Percentiles rank a stretch among this genome's conserved stretches.
These are phyloP conservation scores for Cytospora schulzeri DNA, from an alignment of 2,329 filamentous ascomycete species.

Conservation along the genomic window DNA sequence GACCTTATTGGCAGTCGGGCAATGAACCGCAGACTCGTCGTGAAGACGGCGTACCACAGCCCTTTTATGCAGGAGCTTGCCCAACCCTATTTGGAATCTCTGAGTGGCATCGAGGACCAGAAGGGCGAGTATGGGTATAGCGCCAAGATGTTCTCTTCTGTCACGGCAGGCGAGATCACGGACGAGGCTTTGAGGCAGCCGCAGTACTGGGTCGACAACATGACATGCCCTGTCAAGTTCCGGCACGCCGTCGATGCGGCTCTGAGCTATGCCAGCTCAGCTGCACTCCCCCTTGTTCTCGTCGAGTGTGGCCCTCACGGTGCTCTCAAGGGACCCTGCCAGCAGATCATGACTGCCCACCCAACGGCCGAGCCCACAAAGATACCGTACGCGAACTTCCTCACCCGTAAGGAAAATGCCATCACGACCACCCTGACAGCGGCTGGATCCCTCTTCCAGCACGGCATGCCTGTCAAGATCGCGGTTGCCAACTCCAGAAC, in stretches of 20 bases:
- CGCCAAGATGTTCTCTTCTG: slow-evolving; percentile 29
- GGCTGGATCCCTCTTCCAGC: slow-evolving; percentile 10
- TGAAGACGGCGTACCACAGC: slow-evolving; percentile 39
- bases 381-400: slow-evolving; percentile 7
- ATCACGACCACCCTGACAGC: slow-evolving; percentile 11
- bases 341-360: slow-evolving; percentile 49
- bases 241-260: slow-evolving; percentile 8
- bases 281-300: slow-evolving; percentile 41
- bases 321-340: slow-evolving; percentile 52
- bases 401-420: slow-evolving; percentile 17
- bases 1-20: slow-evolving; percentile 28
- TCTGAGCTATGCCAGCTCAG: not conserved
- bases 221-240: slow-evolving; percentile 22
- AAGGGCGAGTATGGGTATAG: not conserved
- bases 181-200: slow-evolving; percentile 23
- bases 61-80: slow-evolving; percentile 32
- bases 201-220: slow-evolving; percentile 29
- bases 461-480: slow-evolving; percentile 16
- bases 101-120: slow-evolving; percentile 9
- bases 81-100: slow-evolving; percentile 28
- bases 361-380: slow-evolving; percentile 13
- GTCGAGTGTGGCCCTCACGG: slow-evolving; percentile 55
- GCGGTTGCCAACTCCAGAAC: slow-evolving; percentile 8
- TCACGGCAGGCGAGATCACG: slow-evolving; percentile 13
- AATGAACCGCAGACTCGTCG: slow-evolving; percentile 36